Base-by-base conservation (phyloP, 306 rosid species). In the Malus sieversii region DNA sequence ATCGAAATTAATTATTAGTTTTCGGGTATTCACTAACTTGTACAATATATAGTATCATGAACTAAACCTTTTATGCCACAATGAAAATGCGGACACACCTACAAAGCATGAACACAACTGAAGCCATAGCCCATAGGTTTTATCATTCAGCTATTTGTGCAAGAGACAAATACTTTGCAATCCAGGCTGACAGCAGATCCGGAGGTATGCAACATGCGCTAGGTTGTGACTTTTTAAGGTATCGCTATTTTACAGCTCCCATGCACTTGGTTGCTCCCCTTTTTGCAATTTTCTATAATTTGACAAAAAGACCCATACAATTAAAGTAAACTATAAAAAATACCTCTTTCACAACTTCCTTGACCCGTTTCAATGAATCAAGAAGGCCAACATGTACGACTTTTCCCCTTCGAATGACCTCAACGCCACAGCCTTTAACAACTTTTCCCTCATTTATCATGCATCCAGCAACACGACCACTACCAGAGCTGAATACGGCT, bases 401-500 rank as follows among this genome's bases (percentile, higher is more conserved):
- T 83, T 87, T 92, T 58, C 93, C 90, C 85, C 86, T 95, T 33
- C 97, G 92, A 61, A 82, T 72, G 77, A 95, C 93, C 79, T 84
- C 90, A 81, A 95, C 66, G 52, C 99, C 97, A 16, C 97, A 95
- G 64, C 91, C 96, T 55, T 87, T 83, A 18, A 79, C 64, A 62
- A 92, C 55, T 81, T 95, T 95, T 77, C 99, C 97, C 29, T 90
- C 96, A 2, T 35, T 85, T 45, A 92, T 82, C 97, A 95, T 95
- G 84, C 99, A 95, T 66, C 99, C 99, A 79, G 99, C 99, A 70
- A 88, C 97, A 73, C 90, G 92, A 78, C 96, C 93, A 75, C 99
- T 95, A 69, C 99, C 97, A 66, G 97, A 92, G 85, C 97, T 89
- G 85, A 95, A 95, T 42, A 86, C 72, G 0, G 97, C 99, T 30